Conservation (phyloP, 2,329 filamentous ascomycete genomes). For the Tetracladium maxilliforme region DNA sequence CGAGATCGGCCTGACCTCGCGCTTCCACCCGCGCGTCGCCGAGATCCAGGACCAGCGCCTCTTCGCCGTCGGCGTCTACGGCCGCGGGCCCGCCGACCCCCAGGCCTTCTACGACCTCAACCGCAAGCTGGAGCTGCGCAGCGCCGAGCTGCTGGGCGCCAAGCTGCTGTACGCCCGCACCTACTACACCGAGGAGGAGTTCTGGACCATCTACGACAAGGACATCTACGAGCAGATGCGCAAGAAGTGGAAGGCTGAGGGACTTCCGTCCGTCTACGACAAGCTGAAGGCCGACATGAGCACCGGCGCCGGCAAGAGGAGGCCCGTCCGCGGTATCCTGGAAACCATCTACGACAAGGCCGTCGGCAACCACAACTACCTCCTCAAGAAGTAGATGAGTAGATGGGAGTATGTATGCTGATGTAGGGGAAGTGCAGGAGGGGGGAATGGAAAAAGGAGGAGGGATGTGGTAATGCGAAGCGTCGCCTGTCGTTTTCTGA, state of each 20-base stretch:
- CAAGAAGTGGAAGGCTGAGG: conserved; percentile 25
- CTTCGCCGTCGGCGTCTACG: conserved; percentile 26
- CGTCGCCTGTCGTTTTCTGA: too few relatives aligned
- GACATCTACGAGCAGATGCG: conserved; percentile 26
- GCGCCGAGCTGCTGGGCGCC: conserved; percentile 29
- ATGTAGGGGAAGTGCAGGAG: too few relatives aligned
- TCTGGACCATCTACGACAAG: conserved; percentile 29
- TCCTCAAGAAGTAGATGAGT: conserved; percentile 8
- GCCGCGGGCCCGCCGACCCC: conserved; percentile 15
- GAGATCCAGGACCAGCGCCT: conserved; percentile 9
- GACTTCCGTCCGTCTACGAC: conserved; percentile 28
- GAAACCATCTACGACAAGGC: conserved; percentile 16
- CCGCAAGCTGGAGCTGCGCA: conserved; percentile 23
- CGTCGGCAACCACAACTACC: conserved; percentile 13
- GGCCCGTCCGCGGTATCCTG: conserved; percentile 12
- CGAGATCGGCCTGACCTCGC: too few relatives aligned
- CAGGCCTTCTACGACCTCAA: conserved; percentile 23
- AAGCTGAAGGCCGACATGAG: conserved; percentile 24
- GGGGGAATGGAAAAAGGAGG: too few relatives aligned
- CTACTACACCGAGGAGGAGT: conserved; percentile 28
- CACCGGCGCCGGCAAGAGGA: conserved; percentile 9
- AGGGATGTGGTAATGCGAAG: too few relatives aligned
- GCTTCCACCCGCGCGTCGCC: too few relatives aligned
- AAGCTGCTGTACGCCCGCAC: conserved; percentile 36
- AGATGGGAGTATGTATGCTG: too few relatives aligned